Evolutionary conservation across 2,329 filamentous ascomycete genomes (phyloP).

Genomic region (Stemphylium beticola): DNA sequence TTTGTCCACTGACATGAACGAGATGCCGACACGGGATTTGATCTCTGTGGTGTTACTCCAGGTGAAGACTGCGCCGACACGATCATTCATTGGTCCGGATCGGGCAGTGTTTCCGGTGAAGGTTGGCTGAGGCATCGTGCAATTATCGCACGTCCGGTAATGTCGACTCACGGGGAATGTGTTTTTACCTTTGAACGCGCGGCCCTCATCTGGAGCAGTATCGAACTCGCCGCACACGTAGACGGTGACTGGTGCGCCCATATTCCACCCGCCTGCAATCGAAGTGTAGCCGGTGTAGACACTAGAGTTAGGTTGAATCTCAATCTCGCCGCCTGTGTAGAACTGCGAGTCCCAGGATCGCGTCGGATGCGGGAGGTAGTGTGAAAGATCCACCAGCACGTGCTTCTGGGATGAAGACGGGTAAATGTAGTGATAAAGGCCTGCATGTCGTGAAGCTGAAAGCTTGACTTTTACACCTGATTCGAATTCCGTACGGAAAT

Average conservation of each 20-base stretch:
- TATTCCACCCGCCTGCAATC: slow-evolving; percentile 47
- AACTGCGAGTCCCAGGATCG: slow-evolving; percentile 47
- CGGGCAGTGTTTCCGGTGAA: slow-evolving; percentile 35
- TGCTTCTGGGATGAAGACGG: slow-evolving; percentile 49
- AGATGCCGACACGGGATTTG: slow-evolving; percentile 59
- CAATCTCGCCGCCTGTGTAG: slow-evolving; percentile 44
- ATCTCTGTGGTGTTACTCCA: slow-evolving; percentile 52
- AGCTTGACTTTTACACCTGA: slow-evolving; percentile 47
- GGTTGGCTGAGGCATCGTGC: slow-evolving; percentile 36
- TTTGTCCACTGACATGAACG: slow-evolving; percentile 53
- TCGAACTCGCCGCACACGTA: slow-evolving; percentile 48
- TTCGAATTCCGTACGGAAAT: slow-evolving; percentile 45
- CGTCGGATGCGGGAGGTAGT: slow-evolving; percentile 47
- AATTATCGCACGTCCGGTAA: slow-evolving; percentile 41
- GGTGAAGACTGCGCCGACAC: slow-evolving; percentile 60
- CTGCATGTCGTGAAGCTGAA: slow-evolving; percentile 47
- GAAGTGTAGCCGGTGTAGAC: slow-evolving; percentile 44
- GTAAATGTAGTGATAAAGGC: slow-evolving; percentile 47
- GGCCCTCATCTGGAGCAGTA: slow-evolving; percentile 26
- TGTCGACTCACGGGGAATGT: slow-evolving; percentile 47
- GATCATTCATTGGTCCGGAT: slow-evolving; percentile 47
- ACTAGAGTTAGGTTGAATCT: slow-evolving; percentile 38
- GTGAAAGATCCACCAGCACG: slow-evolving; percentile 57
- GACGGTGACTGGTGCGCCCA: slow-evolving; percentile 44
- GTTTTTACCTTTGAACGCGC: slow-evolving; percentile 43